Base-by-base conservation (phyloP, 2,329 filamentous ascomycete species). In the Stenocarpella maydis region DNA sequence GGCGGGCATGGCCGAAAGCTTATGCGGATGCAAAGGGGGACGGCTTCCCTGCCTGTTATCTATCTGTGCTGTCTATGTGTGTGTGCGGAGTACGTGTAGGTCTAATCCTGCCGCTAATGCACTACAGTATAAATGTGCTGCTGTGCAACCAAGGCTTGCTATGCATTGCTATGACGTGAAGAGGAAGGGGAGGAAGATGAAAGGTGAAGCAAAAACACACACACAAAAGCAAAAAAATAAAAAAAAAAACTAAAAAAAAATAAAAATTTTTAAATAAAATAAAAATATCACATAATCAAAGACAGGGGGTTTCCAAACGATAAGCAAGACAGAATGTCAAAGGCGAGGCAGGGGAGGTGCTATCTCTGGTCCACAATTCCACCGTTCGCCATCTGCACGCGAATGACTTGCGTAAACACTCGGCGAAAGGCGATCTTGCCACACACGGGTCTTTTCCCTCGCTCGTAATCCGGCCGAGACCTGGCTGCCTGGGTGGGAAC, bases 401-500 rank as follows among this genome's bases (percentile, higher is more conserved):
- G 26, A 61, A 61, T 61, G 58, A 61, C 58, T 61, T n/a, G 58
- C 34, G 26, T 12, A 37, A 34, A 47, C 7, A n/a, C 58, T 61
- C 6, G 26, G 58, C 41, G n/a, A 28, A 10, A 41, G 58, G 43
- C 58, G 58, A 61, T 61, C 58, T 24, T 61, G 24, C 26, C 58
- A n/a, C 10, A 61, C 55, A 43, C 19, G 37, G 47, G 26, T 61
- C 39, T 34, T 17, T 61, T 43, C 58, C 41, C 26, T 31, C 58
- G 41, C 58, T 61, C 58, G 58, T 37, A 41, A 61, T 61, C 58
- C 37, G 41, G 58, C 58, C 58, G 47, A 61, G 58, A 47, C 41
- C n/a, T n/a, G n/a, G 21, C 26, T 17, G 5, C n/a, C n/a, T n/a
- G n/a, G n/a, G n/a, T n/a, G n/a, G n/a, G 24, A 61, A 34, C 24